Conservation (phyloP, 129 eudicot genomes). For the Flaveria linearis region DNA sequence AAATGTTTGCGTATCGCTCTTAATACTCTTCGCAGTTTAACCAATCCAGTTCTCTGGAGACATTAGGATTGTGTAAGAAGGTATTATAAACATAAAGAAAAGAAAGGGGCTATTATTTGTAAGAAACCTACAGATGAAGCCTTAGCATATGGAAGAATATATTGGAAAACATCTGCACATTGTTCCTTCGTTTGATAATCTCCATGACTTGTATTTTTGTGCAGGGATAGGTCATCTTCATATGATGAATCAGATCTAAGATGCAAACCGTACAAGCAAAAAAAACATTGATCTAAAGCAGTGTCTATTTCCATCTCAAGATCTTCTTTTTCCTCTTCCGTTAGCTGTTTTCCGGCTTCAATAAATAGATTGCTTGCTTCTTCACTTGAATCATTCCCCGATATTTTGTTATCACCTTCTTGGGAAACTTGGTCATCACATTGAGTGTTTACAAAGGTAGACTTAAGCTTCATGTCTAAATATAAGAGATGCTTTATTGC, state of each 20-base stretch:
- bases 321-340: slow-evolving; percentile 91
- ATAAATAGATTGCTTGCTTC: slow-evolving; percentile 28
- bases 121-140: slow-evolving; percentile 81
- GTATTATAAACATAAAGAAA: not conserved
- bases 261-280: slow-evolving; percentile 91
- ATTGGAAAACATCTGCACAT: slow-evolving; percentile 96
- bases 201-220: slow-evolving; percentile 86
- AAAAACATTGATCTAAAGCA: slow-evolving; percentile 92
- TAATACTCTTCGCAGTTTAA: slow-evolving; percentile 85
- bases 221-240: slow-evolving; percentile 77
- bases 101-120: slow-evolving; percentile 3
- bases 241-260: slow-evolving; percentile 83
- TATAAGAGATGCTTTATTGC: slow-evolving; percentile 88
- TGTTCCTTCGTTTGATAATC: slow-evolving; percentile 99
- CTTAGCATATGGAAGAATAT: slow-evolving; percentile 91
- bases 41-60: slow-evolving; percentile 79
- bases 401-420: slow-evolving; percentile 31
- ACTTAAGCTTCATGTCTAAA: slow-evolving; percentile 88
- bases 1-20: slow-evolving; percentile 97
- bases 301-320: slow-evolving; percentile 82
- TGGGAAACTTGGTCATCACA: slow-evolving; percentile 50
- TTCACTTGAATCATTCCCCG: slow-evolving; percentile 37
- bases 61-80: slow-evolving; percentile 3
- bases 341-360: slow-evolving; percentile 53
- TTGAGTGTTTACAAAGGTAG: slow-evolving; percentile 43